Evolutionary conservation across 345 rosid genomes (phyloP).

Genomic region (Salix viminalis): DNA sequence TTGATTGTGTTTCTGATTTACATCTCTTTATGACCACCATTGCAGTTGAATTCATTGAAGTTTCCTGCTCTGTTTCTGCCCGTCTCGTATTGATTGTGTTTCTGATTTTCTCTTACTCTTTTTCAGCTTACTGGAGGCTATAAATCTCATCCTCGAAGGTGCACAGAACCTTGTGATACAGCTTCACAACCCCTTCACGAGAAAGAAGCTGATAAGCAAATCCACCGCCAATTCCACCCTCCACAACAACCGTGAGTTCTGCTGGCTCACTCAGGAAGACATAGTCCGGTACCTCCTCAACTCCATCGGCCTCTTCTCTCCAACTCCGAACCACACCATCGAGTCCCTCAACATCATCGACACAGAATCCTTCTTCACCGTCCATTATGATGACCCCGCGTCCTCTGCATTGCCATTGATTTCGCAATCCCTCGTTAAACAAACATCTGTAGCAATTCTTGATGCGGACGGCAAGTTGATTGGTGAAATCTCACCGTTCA

Average conservation of each 20-base stretch:
- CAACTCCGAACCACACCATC: slow-evolving; percentile 35
- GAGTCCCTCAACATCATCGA: slow-evolving; percentile 48
- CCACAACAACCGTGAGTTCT: slow-evolving; percentile 45
- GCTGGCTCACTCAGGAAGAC: slow-evolving; percentile 70
- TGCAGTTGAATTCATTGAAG: neutral
- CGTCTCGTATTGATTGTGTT: neutral
- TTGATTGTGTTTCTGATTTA: neutral
- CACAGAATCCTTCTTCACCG: slow-evolving; percentile 20
- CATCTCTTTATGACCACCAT: neutral
- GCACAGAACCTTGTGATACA: slow-evolving; percentile 59
- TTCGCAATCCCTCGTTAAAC: slow-evolving; percentile 29
- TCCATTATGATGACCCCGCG: slow-evolving; percentile 46
- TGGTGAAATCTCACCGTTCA: slow-evolving; percentile 51
- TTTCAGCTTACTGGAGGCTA: slow-evolving; percentile 54
- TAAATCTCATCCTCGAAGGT: slow-evolving; percentile 47
- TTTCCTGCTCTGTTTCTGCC: neutral
- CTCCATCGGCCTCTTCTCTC: slow-evolving; percentile 43
- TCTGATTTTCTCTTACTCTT: neutral
- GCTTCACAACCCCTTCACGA: slow-evolving; percentile 15
- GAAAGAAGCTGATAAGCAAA: slow-evolving; percentile 32
- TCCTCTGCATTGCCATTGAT: slow-evolving; percentile 35
- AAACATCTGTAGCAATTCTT: slow-evolving; percentile 47
- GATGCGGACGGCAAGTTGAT: slow-evolving; percentile 34
- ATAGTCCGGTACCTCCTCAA: slow-evolving; percentile 53
- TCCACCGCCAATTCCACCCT: slow-evolving; percentile 22